Percentiles rank a stretch among this genome's conserved stretches.
These are phyloP conservation scores for Beauveria asiatica DNA, from an alignment of 2,329 filamentous ascomycete genomes.

Conservation along the genomic window DNA sequence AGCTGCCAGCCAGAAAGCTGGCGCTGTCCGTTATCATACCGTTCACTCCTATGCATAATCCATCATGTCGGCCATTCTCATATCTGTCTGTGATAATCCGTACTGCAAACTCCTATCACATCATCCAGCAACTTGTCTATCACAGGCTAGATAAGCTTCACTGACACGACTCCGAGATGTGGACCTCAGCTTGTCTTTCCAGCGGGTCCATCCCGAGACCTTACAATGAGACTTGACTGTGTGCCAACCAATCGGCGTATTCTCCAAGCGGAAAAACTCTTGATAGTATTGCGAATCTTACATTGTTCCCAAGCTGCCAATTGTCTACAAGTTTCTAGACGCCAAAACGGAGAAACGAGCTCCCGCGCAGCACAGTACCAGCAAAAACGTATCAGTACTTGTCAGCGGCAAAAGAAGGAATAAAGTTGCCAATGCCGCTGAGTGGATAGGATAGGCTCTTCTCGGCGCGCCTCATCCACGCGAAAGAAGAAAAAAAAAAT, in stretches of 20 bases:
- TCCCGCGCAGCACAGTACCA: not conserved
- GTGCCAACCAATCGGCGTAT: no score
- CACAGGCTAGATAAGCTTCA: constrained; percentile 1
- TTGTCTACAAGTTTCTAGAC: no score
- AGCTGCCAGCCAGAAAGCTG: not conserved
- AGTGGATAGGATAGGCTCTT: not conserved
- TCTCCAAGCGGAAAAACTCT: no score
- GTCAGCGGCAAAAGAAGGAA: not conserved
- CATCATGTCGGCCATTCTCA: not conserved
- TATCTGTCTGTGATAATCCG: not conserved
- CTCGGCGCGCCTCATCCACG: not conserved
- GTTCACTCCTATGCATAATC: not conserved
- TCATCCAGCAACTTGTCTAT: not conserved
- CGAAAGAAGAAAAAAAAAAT: not conserved
- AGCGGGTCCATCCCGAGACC: not conserved
- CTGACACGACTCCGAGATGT: constrained; percentile 2
- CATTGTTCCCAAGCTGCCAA: not conserved
- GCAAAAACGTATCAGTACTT: not conserved
- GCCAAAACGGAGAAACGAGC: not conserved
- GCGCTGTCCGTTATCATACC: not conserved
- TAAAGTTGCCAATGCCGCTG: not conserved
- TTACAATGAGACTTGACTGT: no score
- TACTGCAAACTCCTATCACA: not conserved
- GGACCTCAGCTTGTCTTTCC: not conserved
- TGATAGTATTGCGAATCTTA: no score